phyloP scores from a whole-genome alignment of 2,329 filamentous ascomycete genomes.

The Fusarium sp. region DNA sequence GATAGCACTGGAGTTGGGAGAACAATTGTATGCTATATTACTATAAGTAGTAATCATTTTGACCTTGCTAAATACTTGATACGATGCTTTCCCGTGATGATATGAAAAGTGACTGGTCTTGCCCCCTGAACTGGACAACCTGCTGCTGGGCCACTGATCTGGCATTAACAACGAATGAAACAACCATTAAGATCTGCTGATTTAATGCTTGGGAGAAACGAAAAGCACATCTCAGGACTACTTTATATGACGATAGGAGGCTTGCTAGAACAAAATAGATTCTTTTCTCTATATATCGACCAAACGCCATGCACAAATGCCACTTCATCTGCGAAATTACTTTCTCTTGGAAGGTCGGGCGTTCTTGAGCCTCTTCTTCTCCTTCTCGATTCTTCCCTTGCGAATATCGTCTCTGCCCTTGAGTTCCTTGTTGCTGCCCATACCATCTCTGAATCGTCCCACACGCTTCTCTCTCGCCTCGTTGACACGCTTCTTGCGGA shows the following conservation, averaged over 20 bases:
- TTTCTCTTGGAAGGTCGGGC: slow-evolving; percentile 78
- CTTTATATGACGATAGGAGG: not conserved
- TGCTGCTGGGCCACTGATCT: not conserved
- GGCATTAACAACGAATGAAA: not conserved
- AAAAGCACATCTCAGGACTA: not conserved
- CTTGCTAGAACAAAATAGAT: not conserved
- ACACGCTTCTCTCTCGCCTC: slow-evolving; percentile 88
- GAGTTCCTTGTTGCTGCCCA: slow-evolving; percentile 80
- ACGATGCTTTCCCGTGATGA: not conserved
- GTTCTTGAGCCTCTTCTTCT: slow-evolving; percentile 87
- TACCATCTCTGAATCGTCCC: slow-evolving; percentile 78
- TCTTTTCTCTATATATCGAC: slow-evolving; percentile 33
- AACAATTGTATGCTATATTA: slow-evolving; percentile 34
- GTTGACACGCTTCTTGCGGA: slow-evolving; percentile 88
- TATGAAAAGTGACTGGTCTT: not conserved
- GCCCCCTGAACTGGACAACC: not conserved
- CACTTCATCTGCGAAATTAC: slow-evolving; percentile 26
- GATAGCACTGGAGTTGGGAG: slow-evolving; percentile 32
- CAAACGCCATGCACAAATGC: slow-evolving; percentile 33
- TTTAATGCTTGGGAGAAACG: not conserved
- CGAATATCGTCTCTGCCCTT: slow-evolving; percentile 86
- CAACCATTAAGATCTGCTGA: not conserved
- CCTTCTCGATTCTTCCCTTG: slow-evolving; percentile 81
- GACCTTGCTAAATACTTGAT: not conserved
- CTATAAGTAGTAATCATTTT: slow-evolving; percentile 26